phyloP scores from a whole-genome alignment of 352 stramenopile species.

The Thalassiosira mediterranea region DNA sequence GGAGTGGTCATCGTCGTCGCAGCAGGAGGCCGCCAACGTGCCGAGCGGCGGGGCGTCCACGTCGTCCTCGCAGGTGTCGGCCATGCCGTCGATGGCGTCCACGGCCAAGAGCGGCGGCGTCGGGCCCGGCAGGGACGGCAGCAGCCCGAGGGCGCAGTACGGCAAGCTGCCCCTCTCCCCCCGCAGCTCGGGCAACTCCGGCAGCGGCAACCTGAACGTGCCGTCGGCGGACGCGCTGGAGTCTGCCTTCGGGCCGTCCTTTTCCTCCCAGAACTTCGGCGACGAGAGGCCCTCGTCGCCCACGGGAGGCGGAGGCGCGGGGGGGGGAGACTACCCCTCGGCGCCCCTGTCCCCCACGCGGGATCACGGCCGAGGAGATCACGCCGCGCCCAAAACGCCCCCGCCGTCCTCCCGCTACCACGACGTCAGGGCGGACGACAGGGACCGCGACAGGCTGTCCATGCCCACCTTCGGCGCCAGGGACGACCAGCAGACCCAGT shows the following conservation, averaged over 20 bases:
- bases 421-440: slow-evolving; percentile 18
- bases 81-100: no score
- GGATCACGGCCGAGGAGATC: slow-evolving; percentile 19
- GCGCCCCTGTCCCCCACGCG: slow-evolving; percentile 39
- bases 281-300: slow-evolving; percentile 9
- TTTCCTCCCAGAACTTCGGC: slow-evolving; percentile 45
- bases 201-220: background rate
- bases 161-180: slow-evolving; percentile 46
- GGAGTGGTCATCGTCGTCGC: no score
- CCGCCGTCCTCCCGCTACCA: slow-evolving; percentile 71
- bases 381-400: slow-evolving; percentile 68
- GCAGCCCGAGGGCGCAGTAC: slow-evolving; percentile 27
- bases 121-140: background rate
- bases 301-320: no score
- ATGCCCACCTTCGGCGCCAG: slow-evolving; percentile 5
- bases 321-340: no score
- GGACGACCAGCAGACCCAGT: slow-evolving; percentile 42
- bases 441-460: slow-evolving; percentile 23
- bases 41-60: no score
- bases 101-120: background rate
- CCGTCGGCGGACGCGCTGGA: slow-evolving; percentile 47
- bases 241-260: slow-evolving; percentile 48
- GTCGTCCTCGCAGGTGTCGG: no score
- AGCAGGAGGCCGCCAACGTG: background rate
- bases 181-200: background rate